Percentiles rank a stretch among this genome's conserved stretches.
These are phyloP conservation scores for Hebeloma cylindrosporum DNA, from an alignment of 768 basidiomycete species.

Conservation along the genomic window DNA sequence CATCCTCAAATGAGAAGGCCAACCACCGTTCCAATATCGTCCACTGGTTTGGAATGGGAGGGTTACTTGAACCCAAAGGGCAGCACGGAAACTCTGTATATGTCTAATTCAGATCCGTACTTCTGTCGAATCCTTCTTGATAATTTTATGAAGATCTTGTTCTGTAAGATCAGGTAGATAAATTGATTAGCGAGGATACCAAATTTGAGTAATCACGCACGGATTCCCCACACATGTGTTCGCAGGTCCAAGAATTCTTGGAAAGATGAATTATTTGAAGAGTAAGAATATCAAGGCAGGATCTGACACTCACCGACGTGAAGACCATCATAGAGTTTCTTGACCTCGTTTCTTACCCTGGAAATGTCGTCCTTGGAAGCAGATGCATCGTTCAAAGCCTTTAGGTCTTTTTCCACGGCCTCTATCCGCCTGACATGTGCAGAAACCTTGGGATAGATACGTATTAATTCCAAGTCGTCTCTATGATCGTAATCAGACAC, in stretches of 20 bases:
- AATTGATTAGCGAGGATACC: background rate
- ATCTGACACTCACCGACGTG: constrained; percentile 74
- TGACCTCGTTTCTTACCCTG: constrained; percentile 74
- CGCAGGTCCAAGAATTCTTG: constrained; percentile 80
- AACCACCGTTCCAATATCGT: too few relatives aligned
- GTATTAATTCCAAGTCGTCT: background rate
- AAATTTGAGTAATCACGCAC: constrained; percentile 45
- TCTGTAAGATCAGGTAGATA: constrained; percentile 42
- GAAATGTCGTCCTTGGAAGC: constrained; percentile 81
- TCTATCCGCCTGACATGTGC: constrained; percentile 83
- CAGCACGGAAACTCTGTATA: constrained; percentile 2
- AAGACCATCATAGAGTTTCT: constrained; percentile 83
- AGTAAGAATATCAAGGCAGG: background rate
- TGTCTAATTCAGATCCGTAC: constrained; percentile 47
- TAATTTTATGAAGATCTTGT: constrained; percentile 74
- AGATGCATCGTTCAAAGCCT: constrained; percentile 62
- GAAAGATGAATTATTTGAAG: background rate
- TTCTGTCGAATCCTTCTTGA: constrained; percentile 64
- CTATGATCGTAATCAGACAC: constrained; percentile 1
- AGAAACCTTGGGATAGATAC: constrained; percentile 55
- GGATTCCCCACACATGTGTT: constrained; percentile 85
- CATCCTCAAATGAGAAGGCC: too few relatives aligned
- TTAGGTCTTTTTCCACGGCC: constrained; percentile 87
- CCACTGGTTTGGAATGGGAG: too few relatives aligned
- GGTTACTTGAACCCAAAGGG: too few relatives aligned